phyloP scores from a whole-genome alignment of 805 yeast genomes.

The Ogataea kodamae region DNA sequence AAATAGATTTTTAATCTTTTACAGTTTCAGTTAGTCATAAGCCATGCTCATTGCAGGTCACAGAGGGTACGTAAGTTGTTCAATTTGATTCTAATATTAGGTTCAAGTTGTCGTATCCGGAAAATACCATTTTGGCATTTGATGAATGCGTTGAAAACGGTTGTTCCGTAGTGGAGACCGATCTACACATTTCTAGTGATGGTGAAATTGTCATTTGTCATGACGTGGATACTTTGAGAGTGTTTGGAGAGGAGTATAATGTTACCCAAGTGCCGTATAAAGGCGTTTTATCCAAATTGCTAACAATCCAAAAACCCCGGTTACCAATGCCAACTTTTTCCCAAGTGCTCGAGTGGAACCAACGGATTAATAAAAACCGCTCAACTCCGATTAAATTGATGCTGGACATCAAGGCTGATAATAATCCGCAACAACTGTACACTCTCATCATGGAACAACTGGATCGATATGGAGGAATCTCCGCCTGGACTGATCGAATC shows the following conservation, averaged over 20 bases:
- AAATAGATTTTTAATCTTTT: too few species aligned
- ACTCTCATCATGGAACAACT: constrained; percentile 26
- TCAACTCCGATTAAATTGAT: constrained; percentile 35
- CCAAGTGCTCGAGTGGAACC: constrained; percentile 34
- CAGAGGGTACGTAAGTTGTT: constrained; percentile 28
- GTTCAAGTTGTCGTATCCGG: constrained; percentile 30
- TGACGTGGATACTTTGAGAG: constrained; percentile 32
- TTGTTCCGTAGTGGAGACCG: constrained; percentile 35
- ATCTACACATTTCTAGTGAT: constrained; percentile 36
- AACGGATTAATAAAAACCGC: constrained; percentile 40
- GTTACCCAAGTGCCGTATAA: constrained; percentile 28
- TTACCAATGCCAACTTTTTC: constrained; percentile 32
- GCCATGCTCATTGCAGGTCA: constrained; percentile 31
- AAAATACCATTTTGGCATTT: constrained; percentile 36
- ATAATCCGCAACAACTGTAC: constrained; percentile 28
- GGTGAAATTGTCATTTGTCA: constrained; percentile 34
- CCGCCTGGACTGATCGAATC: constrained; percentile 34
- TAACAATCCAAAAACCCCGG: constrained; percentile 32
- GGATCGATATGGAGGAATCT: constrained; percentile 19
- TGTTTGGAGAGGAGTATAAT: constrained; percentile 29
- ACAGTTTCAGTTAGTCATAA: too few species aligned
- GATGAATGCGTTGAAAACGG: constrained; percentile 34
- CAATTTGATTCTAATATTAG: constrained; percentile 14
- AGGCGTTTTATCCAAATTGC: constrained; percentile 27
- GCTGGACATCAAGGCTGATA: constrained; percentile 35